Base-by-base conservation (phyloP, 805 yeast species). In the Cyberlindnera mrakii region DNA sequence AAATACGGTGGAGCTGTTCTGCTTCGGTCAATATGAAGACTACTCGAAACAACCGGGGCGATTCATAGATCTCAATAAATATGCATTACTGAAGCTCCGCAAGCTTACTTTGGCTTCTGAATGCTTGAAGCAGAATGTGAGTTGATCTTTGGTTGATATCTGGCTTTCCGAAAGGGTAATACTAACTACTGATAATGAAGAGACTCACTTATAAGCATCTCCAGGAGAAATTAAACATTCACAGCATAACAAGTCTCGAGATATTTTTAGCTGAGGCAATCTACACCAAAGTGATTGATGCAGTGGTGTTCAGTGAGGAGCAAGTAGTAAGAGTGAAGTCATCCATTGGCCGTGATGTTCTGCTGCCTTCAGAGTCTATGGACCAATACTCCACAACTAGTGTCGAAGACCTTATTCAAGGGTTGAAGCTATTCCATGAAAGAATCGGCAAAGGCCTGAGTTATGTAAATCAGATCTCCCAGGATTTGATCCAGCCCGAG, bases 311-410 rank as follows among this genome's bases (percentile, higher is more conserved):
- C 30, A 51, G 53, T 13, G 37, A 51, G n/a, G 51, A 55, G 31
- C 41, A 45, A 23, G 11, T 42, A 3, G 42, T 58, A 7, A 51
- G 44, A 17, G 51, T 57, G 3, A 39, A 43, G 13, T 47, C 52
- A 3, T 46, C 51, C 11, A 37, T 32, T 23, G 62, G 62, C 1
- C 44, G 62, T 19, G 62, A 57, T 34, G 58, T 58, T 4, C 25
- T 54, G 2, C 34, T 51, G 2, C 35, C 38, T 3, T 37, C 35
- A 6, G 60, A 53, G n/a, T 41, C 16, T 11, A 37, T 37, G 13
- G 38, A 2, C 11, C 47, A 25, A 15, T 46, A 45, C 15, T 33
- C 32, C 6, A 46, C 45, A 3, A 44, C 37, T 35, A 35, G 39
- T 6, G 42, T 45, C 3, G 27, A 9, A 6, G 50, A 48, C 13